Conservation (phyloP, 768 basidiomycete species). For the Kwoniella sp. region DNA sequence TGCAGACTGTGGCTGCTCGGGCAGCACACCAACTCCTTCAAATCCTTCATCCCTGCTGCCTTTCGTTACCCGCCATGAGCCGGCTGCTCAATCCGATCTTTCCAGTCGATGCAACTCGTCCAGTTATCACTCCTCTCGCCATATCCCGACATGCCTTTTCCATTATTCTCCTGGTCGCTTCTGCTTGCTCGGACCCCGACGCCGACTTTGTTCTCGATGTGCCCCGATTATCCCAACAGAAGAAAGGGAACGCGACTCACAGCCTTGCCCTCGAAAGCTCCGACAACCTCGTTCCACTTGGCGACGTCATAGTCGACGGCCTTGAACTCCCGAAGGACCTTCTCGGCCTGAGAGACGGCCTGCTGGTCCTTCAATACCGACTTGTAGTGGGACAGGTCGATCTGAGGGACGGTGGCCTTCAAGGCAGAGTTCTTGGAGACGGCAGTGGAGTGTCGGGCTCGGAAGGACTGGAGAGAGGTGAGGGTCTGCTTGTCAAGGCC, state of each 20-base stretch:
- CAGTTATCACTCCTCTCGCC: too few species aligned
- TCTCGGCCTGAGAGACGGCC: slow-evolving; percentile 90
- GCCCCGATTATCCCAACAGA: too few species aligned
- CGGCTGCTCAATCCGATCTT: too few species aligned
- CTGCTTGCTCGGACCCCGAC: too few species aligned
- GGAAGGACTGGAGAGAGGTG: slow-evolving; percentile 86
- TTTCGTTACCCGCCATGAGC: too few species aligned
- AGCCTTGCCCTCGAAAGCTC: slow-evolving; percentile 94
- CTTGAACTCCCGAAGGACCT: slow-evolving; percentile 83
- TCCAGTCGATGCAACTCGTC: too few species aligned
- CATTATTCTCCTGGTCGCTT: not conserved
- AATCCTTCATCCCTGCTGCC: too few species aligned
- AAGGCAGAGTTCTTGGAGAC: slow-evolving; percentile 51
- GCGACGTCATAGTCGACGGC: slow-evolving; percentile 89
- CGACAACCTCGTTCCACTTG: slow-evolving; percentile 89
- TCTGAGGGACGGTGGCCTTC: slow-evolving; percentile 64
- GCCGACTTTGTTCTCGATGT: too few species aligned
- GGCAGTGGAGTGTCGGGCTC: slow-evolving; percentile 90
- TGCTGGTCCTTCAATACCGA: slow-evolving; percentile 87
- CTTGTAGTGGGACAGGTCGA: slow-evolving; percentile 92
- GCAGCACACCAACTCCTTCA: too few species aligned
- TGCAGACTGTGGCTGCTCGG: too few species aligned
- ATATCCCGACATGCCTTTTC: not conserved
- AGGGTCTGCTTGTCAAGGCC: slow-evolving; percentile 71
- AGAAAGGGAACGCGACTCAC: slow-evolving; percentile 62